These are phyloP conservation scores for Piedraia hortae DNA, from an alignment of 2,329 filamentous ascomycete species.

Conservation along the genomic window DNA sequence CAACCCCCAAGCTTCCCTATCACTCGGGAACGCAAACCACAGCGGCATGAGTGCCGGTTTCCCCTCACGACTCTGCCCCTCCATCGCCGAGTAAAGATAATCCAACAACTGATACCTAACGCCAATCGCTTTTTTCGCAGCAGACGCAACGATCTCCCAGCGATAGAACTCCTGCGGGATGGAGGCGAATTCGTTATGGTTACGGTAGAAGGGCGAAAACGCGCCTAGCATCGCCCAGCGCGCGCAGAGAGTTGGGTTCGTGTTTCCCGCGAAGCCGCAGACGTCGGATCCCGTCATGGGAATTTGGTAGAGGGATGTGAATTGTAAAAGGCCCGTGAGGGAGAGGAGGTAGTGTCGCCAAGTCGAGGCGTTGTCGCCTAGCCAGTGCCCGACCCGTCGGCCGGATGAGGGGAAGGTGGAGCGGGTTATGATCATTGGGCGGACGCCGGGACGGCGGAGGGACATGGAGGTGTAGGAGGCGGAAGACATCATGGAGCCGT, in stretches of 20 bases:
- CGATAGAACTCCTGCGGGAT: conserved; percentile 46
- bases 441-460: no score
- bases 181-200: conserved; percentile 31
- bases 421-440: no score
- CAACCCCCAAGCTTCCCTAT: conserved; percentile 24
- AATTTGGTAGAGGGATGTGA: conserved; percentile 20
- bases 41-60: conserved; percentile 39
- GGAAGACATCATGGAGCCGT: conserved; percentile 24
- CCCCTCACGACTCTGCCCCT: conserved; percentile 31
- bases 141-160: conserved; percentile 34
- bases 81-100: conserved; percentile 49
- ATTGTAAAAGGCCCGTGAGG: conserved; percentile 18
- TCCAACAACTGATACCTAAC: conserved; percentile 50
- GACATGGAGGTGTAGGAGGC: conserved; percentile 21
- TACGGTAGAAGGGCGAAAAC: conserved; percentile 49
- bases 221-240: conserved; percentile 51
- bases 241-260: conserved; percentile 29
- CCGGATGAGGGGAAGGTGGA: conserved; percentile 52
- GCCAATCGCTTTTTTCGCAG: conserved; percentile 39
- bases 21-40: conserved; percentile 40
- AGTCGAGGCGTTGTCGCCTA: conserved; percentile 25
- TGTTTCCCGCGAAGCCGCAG: conserved; percentile 35
- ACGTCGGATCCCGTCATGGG: conserved; percentile 32
- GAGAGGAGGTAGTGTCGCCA: conserved; percentile 20
- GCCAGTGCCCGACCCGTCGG: conserved; percentile 29